Evolutionary conservation across 2,329 filamentous ascomycete species (phyloP), one percentile per base, ranked within the genome.

Genomic region (Incumbomyces lentus): DNA sequence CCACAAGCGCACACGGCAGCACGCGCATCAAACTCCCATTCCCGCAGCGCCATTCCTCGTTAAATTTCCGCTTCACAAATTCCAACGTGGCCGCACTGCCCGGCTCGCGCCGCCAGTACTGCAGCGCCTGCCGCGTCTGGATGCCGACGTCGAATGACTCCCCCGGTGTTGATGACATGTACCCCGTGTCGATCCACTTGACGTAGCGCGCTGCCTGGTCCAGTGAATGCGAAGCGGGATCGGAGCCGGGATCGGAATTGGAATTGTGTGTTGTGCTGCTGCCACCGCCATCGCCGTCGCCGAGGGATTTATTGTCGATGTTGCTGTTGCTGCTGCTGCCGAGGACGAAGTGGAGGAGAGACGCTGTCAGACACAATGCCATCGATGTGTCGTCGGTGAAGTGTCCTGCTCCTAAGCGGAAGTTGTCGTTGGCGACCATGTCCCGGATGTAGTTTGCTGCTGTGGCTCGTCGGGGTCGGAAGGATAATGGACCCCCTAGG

Each of bases 331-430:
- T 60, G 1, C 54, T 49, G 6, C 49, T 8, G 5, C 22, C 22
- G n/a, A n/a, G n/a, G n/a, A n/a, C 22, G 22, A 26, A 4, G 22
- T 56, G 29, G 64, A 59, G 43, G 12, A 70, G 56, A 16, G 66
- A 64, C 36, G 63, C 55, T 2, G 64, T 63, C 4, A 70, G 62
- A 40, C 67, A 68, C 10, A 70, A 57, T 3, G 67, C 65, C 64
- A 69, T 67, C 11, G 64, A 62, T 1, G 65, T 69, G 48, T 70
- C 67, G 52, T 69, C 67, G 3, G 67, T 68, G 55, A 65, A 70
- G 30, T 59, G 63, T 54, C 68, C 66, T 8, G 65, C 58, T 7
- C 64, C 63, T 8, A 68, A 50, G 13, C 50, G 38, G 46, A 66
- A 68, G 22, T 59, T 63, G 10, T 42, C 39, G 35, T 67, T 67